These are phyloP conservation scores for Neckera pumila DNA, from an alignment of 225 moss, liverwort and hornwort species.

Conservation along the genomic window DNA sequence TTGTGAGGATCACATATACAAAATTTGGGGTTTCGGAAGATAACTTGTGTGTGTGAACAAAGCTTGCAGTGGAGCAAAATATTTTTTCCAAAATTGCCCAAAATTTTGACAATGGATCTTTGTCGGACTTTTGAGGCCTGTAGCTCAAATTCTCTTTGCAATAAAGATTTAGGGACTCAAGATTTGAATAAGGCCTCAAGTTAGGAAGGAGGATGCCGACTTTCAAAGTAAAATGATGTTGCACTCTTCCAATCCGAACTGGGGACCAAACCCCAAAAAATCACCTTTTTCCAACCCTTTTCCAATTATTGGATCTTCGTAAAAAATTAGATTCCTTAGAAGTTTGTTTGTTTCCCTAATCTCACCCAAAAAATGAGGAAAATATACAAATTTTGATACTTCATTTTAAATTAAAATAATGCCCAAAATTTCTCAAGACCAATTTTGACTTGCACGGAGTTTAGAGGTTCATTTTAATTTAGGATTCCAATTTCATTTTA, in stretches of 20 bases:
- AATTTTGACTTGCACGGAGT: too few relatives aligned
- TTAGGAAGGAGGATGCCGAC: neutral
- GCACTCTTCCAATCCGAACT: accelerated
- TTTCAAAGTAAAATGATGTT: neutral
- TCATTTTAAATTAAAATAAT: neutral
- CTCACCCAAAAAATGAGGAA: too few relatives aligned
- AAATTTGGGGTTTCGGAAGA: accelerated
- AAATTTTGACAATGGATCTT: neutral
- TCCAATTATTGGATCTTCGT: accelerated
- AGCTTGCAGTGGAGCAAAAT: neutral
- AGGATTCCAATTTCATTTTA: too few relatives aligned
- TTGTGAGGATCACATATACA: neutral
- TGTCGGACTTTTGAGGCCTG: accelerated
- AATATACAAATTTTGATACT: neutral
- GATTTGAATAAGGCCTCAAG: neutral
- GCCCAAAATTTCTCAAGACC: neutral
- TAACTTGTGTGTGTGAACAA: neutral
- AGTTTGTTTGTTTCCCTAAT: too few relatives aligned
- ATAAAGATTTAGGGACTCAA: neutral
- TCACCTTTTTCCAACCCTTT: too few relatives aligned
- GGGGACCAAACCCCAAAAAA: too few relatives aligned
- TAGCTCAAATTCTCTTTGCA: neutral
- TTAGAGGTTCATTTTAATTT: too few relatives aligned
- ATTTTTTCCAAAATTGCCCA: accelerated
- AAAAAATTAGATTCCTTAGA: neutral